Percentiles rank a stretch among this genome's conserved stretches.
phyloP scores from a whole-genome alignment of 1,284 basidiomycete species.

The Quambalaria eucalypti region DNA sequence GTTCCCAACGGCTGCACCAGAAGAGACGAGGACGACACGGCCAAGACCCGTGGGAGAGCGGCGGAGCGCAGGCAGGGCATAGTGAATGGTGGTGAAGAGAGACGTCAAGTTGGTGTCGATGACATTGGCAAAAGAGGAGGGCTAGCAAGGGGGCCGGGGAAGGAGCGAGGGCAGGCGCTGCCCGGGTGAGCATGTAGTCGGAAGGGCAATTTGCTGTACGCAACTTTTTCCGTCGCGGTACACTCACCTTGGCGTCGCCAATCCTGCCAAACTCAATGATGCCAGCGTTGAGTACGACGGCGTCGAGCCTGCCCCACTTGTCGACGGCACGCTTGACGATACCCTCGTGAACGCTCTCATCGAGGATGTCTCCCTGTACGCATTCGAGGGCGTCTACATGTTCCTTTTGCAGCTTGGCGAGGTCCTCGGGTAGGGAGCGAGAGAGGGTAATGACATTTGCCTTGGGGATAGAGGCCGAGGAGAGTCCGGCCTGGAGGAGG shows the following conservation, averaged over 20 bases:
- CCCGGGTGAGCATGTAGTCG: no score
- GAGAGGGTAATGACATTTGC: conserved; percentile 64
- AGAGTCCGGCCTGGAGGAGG: conserved; percentile 53
- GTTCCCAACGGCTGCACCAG: conserved; percentile 66
- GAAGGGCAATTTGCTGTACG: no score
- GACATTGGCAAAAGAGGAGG: conserved; percentile 56
- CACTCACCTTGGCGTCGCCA: conserved; percentile 2
- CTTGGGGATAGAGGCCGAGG: not conserved
- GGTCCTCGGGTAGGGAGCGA: conserved; percentile 59
- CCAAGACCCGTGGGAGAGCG: conserved; percentile 51
- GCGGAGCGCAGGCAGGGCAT: conserved; percentile 61
- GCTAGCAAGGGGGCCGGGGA: conserved; percentile 17
- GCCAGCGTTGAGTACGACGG: conserved; percentile 69
- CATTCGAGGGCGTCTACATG: conserved; percentile 9
- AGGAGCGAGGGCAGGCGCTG: no score
- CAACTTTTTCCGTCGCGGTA: no score
- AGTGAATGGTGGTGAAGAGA: conserved; percentile 60
- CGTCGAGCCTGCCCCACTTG: conserved; percentile 61
- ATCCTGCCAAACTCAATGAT: conserved; percentile 50
- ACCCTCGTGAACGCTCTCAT: conserved; percentile 55
- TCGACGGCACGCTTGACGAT: conserved; percentile 57
- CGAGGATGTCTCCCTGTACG: conserved; percentile 59
- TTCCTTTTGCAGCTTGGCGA: conserved; percentile 54
- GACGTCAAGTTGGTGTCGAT: conserved; percentile 75
- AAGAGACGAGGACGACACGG: conserved; percentile 67